phyloP scores from a whole-genome alignment of 2,329 filamentous ascomycete genomes.

The Sporothrix humicola region DNA sequence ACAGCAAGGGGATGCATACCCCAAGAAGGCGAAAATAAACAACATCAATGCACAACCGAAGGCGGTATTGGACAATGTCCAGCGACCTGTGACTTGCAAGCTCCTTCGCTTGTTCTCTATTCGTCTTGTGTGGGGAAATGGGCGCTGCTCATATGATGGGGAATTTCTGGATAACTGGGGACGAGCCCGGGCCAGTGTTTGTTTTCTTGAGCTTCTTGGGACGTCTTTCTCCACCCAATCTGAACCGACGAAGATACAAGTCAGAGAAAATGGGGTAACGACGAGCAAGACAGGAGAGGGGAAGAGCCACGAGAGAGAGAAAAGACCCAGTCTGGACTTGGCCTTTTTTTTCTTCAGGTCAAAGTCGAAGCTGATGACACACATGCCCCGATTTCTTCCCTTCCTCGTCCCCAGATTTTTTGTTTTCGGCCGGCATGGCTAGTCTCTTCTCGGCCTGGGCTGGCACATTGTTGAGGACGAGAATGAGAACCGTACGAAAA shows the following conservation, averaged over 20 bases:
- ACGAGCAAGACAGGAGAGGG: neutral
- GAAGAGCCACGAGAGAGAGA: neutral
- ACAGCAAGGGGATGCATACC: neutral
- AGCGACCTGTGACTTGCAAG: neutral
- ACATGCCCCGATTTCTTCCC: conserved; percentile 7
- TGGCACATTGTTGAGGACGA: conserved; percentile 11
- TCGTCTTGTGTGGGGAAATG: conserved; percentile 21
- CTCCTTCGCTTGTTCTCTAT: neutral
- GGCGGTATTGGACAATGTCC: too few species aligned
- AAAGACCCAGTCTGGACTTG: conserved; percentile 2
- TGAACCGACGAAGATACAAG: neutral
- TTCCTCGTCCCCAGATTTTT: neutral
- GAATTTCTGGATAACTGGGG: neutral
- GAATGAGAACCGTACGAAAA: conserved; percentile 8
- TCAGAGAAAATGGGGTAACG: conserved; percentile 16
- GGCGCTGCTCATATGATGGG: conserved; percentile 11
- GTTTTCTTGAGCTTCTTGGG: neutral
- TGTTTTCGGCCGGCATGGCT: neutral
- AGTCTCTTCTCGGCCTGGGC: conserved; percentile 21
- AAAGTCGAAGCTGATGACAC: conserved; percentile 5
- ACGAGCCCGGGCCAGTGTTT: neutral
- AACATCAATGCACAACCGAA: neutral
- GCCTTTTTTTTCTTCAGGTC: neutral
- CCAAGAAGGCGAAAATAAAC: neutral
- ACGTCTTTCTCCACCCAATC: neutral